Conservation (phyloP, 2,329 filamentous ascomycete species). For the Aquanectria penicillioides region DNA sequence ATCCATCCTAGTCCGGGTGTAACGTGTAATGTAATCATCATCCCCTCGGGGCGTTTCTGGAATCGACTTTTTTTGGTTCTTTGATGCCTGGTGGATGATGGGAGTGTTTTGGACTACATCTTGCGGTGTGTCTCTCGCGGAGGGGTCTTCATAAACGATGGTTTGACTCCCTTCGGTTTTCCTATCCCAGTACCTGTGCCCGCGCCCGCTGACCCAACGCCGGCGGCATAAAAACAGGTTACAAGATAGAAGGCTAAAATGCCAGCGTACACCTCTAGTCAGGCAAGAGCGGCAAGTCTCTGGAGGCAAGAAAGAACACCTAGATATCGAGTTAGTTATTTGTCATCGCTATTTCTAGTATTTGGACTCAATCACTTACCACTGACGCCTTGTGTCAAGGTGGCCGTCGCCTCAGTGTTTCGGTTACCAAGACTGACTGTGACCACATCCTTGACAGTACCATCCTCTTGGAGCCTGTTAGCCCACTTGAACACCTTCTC, state of each 20-base stretch:
- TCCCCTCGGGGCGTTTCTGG: neutral
- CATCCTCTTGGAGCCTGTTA: constrained; percentile 73
- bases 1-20: constrained; percentile 12
- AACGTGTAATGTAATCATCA: too few relatives aligned
- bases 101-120: constrained; percentile 20
- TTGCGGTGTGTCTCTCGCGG: constrained; percentile 23
- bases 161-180: constrained; percentile 25
- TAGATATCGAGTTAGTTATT: constrained; percentile 28
- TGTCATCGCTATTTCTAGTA: neutral
- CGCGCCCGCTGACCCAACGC: constrained; percentile 39
- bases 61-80: constrained; percentile 3
- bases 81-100: too few relatives aligned
- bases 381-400: constrained; percentile 90
- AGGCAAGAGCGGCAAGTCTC: constrained; percentile 48
- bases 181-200: constrained; percentile 26
- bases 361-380: too few relatives aligned
- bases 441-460: constrained; percentile 73
- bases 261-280: constrained; percentile 25
- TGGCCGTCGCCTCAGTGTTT: constrained; percentile 88
- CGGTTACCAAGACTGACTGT: constrained; percentile 88
- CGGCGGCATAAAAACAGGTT: constrained; percentile 37
- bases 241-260: constrained; percentile 34
- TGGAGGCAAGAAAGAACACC: constrained; percentile 56
- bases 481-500: constrained; percentile 96
- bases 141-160: constrained; percentile 12